phyloP scores from a whole-genome alignment of 805 yeast species.

The Myxozyma melibiosi region DNA sequence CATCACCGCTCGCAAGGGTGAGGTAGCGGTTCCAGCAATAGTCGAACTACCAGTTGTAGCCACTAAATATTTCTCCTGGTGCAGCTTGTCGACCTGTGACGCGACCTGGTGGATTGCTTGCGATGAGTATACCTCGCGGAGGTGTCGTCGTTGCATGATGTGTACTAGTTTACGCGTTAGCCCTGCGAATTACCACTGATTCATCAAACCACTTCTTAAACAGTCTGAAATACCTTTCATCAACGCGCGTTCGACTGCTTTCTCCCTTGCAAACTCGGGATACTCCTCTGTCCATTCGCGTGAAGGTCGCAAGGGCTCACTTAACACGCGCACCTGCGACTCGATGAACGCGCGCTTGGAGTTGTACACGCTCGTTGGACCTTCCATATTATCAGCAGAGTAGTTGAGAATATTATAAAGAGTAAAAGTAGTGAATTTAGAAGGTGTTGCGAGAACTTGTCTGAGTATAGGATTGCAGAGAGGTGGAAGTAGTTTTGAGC shows the following conservation, averaged over 20 bases:
- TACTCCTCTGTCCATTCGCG: constrained; percentile 13
- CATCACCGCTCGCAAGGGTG: constrained; percentile 13
- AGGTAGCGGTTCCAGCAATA: constrained; percentile 3
- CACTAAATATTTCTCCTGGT: constrained; percentile 4
- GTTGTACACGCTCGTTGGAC: constrained; percentile 17
- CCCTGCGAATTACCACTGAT: no score
- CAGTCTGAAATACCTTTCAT: constrained; percentile 6
- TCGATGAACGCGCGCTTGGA: constrained; percentile 28
- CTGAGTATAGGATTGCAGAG: no score
- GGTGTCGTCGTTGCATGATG: constrained; percentile 13
- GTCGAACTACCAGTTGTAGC: constrained; percentile 9
- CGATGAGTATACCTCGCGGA: constrained; percentile 11
- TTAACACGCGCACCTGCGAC: constrained; percentile 24
- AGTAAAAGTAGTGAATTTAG: no score
- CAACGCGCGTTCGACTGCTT: constrained; percentile 7
- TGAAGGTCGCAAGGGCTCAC: constrained; percentile 23
- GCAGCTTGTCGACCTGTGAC: constrained; percentile 22
- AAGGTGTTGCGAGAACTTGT: no score
- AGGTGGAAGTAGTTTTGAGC: no score
- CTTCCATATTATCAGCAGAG: not conserved
- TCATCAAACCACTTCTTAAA: not conserved
- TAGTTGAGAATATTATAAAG: not conserved
- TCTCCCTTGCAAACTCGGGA: constrained; percentile 14
- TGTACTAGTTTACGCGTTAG: constrained; percentile 19
- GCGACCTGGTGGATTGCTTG: constrained; percentile 32